These are phyloP conservation scores for Picocystis sp. DNA, from an alignment of 163 green algal genomes.

Conservation along the genomic window DNA sequence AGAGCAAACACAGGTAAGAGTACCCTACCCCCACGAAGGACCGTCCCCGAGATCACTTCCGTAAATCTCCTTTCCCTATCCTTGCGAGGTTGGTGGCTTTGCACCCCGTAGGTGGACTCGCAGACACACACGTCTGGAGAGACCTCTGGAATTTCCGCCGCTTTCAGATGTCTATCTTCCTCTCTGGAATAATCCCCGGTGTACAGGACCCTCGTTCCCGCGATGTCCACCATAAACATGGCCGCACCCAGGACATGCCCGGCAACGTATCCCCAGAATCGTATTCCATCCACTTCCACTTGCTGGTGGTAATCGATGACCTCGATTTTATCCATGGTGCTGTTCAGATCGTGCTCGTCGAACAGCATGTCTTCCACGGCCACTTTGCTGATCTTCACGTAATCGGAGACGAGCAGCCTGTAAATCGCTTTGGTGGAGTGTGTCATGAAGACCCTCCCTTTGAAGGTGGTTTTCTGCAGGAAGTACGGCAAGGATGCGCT, in stretches of 20 bases:
- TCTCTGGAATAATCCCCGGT: slow-evolving; percentile 25
- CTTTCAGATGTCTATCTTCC: slow-evolving; percentile 34
- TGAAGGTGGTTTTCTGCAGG: slow-evolving; percentile 77
- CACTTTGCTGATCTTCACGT: slow-evolving; percentile 57
- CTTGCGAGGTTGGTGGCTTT: slow-evolving; percentile 55
- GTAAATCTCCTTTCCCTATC: slow-evolving; percentile 57
- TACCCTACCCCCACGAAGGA: slow-evolving; percentile 60
- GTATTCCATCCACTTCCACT: slow-evolving; percentile 47
- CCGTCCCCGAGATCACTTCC: slow-evolving; percentile 20
- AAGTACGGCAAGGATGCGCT: slow-evolving; percentile 90
- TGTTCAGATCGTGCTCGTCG: slow-evolving; percentile 63
- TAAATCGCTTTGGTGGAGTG: slow-evolving; percentile 96
- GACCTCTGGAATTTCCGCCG: slow-evolving; percentile 64
- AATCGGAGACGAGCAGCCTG: slow-evolving; percentile 78
- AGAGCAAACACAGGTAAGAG: slow-evolving; percentile 93
- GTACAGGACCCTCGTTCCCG: slow-evolving; percentile 68
- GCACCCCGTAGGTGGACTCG: slow-evolving; percentile 92
- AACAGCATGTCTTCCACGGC: slow-evolving; percentile 49
- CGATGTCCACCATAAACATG: slow-evolving; percentile 96
- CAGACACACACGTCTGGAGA: slow-evolving; percentile 62
- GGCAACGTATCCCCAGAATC: slow-evolving; percentile 71
- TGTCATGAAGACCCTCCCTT: slow-evolving; percentile 94
- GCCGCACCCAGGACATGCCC: slow-evolving; percentile 93
- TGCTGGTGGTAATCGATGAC: slow-evolving; percentile 90
- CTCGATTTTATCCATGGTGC: slow-evolving; percentile 4